Base-by-base conservation (phyloP, 208 protist genomes). In the Leishmania arabica region DNA sequence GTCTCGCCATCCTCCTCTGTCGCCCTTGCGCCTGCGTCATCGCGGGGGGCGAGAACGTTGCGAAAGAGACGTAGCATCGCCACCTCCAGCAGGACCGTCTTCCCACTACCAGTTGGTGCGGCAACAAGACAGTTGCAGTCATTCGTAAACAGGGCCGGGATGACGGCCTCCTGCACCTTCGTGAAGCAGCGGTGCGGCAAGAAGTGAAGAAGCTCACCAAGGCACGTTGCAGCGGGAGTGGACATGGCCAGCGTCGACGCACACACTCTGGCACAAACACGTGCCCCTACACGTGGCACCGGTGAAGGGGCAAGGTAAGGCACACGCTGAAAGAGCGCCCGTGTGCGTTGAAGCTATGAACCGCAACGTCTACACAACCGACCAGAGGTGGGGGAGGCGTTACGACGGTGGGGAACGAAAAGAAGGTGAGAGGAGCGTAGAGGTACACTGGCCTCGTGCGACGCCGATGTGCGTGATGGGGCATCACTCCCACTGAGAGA, bases 61-160 rank as follows among this genome's bases (percentile, higher is more conserved):
- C 83, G 80, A 75, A 98, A 98, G 1, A 97, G 87, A 7, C 91
- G 86, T 68, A 98, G 84, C 89, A 98, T 96, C n/a, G 96, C 96
- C 34, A 94, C 89, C 86, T 97, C 94, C 68, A 98, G 66, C 58
- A 98, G 76, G 47, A 94, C 73, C 40, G 96, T 98, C 73, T 98
- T 98, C 2, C 96, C 96, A 80, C 93, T 96, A 2, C 95, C 96
- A 4, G 96, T 98, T 1, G 96, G 96, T 1, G 96, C 96, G 0
- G 91, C 91, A 0, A 98, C 88, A 40, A 98, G 86, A 62, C 96
- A 88, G 74, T 95, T 96, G 37, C 70, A 73, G 40, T 95, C 80
- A 53, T 66, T 81, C 34, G 86, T 54, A 7, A 95, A 79, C 27
- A 97, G 65, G 5, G 87, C 60, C 17, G 92, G 95, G 21, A 97